Conservation (phyloP, 2,329 filamentous ascomycete genomes). For the Beauveria scarabaeidicola region DNA sequence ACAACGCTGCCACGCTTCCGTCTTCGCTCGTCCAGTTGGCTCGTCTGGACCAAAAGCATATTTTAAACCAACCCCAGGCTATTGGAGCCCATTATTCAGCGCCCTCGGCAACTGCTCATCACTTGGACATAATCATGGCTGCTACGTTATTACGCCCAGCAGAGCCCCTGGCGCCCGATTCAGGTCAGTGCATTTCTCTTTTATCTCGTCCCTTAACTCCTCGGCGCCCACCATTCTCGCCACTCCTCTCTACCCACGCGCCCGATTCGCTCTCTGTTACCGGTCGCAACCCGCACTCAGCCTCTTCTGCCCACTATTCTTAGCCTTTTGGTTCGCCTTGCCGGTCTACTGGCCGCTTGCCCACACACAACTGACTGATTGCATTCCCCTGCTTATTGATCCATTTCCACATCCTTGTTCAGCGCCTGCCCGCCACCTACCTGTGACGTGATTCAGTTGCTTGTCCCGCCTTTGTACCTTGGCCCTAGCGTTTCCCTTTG, state of each 20-base stretch:
- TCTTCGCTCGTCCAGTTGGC: background rate
- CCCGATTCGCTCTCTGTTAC: background rate
- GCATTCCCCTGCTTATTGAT: conserved; percentile 10
- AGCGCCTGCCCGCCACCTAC: conserved; percentile 12
- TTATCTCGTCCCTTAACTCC: background rate
- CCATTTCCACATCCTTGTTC: conserved; percentile 2
- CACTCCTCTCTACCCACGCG: conserved; percentile 4
- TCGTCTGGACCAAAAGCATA: background rate
- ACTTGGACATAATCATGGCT: background rate
- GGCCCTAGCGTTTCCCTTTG: background rate
- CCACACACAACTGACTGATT: background rate
- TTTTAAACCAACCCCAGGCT: background rate
- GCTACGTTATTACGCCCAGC: background rate
- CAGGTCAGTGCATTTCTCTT: conserved; percentile 9
- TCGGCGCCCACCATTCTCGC: background rate
- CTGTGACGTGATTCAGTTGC: conserved; percentile 9
- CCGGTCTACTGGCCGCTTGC: background rate
- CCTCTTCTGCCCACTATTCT: conserved; percentile 7
- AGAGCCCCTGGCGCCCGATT: conserved; percentile 4
- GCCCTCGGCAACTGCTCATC: background rate
- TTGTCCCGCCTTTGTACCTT: conserved; percentile 11
- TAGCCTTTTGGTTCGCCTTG: conserved; percentile 4
- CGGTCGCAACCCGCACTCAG: background rate
- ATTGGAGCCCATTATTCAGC: background rate
- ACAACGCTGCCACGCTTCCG: background rate